Percentiles rank a stretch among this genome's conserved stretches.
Evolutionary conservation across 768 basidiomycete genomes (phyloP).

Genomic region (Phlebiopsis flavidoalba): DNA sequence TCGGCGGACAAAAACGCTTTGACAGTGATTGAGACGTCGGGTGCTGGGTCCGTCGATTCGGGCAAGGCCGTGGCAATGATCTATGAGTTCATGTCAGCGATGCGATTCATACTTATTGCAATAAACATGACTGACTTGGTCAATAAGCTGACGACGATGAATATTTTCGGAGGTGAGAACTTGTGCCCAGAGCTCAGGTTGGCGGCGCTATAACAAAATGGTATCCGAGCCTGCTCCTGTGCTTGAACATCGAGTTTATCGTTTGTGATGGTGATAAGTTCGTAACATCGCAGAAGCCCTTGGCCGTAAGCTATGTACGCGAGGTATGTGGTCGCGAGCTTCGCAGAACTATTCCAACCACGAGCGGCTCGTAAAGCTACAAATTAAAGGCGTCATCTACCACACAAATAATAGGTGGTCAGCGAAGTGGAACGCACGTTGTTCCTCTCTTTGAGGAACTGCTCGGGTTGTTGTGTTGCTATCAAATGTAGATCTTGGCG

Average conservation of each 20-base stretch:
- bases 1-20: constrained; percentile 97
- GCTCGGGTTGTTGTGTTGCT: constrained; percentile 97
- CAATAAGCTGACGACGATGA: constrained; percentile 89
- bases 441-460: constrained; percentile 98
- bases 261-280: constrained; percentile 94
- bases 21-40: constrained; percentile 98
- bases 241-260: constrained; percentile 99
- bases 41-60: constrained; percentile 95
- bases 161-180: constrained; percentile 87
- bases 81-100: constrained; percentile 30
- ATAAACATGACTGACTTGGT: constrained; percentile 51
- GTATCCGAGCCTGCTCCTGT: constrained; percentile 97
- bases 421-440: constrained; percentile 58
- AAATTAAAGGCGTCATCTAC: constrained; percentile 3
- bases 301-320: constrained; percentile 99
- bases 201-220: constrained; percentile 94
- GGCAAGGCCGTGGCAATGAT: constrained; percentile 93
- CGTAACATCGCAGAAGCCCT: constrained; percentile 98
- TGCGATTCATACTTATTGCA: background rate
- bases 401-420: too few species aligned
- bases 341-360: constrained; percentile 99
- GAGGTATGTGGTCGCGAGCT: constrained; percentile 93
- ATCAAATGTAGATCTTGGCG: constrained; percentile 98
- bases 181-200: constrained; percentile 94
- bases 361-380: constrained; percentile 91